Percentiles rank a stretch among this genome's conserved stretches.
phyloP scores from a whole-genome alignment of 78 protist species.

The Anaeramoeba flamelloides region DNA sequence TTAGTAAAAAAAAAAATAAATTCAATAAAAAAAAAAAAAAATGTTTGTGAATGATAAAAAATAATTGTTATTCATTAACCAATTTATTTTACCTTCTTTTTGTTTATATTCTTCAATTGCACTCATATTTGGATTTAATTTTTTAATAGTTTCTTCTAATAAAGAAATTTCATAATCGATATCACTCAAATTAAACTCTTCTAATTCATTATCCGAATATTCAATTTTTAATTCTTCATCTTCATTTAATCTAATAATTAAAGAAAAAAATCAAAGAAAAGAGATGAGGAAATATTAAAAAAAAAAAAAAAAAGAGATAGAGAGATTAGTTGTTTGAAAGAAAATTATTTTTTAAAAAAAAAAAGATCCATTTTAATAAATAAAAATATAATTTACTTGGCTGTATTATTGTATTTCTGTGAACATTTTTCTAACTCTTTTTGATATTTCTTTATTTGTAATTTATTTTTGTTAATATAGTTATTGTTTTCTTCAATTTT shows the following conservation, averaged over 20 bases:
- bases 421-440: neutral
- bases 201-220: neutral
- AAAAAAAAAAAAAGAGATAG: too few relatives aligned
- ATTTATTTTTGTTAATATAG: neutral
- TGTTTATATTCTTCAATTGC: slow-evolving; percentile 45
- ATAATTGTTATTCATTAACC: too few relatives aligned
- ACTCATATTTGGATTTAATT: slow-evolving; percentile 35
- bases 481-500: neutral
- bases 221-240: neutral
- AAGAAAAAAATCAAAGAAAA: neutral
- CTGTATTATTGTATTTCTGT: slow-evolving; percentile 4
- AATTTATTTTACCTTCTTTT: too few relatives aligned
- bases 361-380: slow-evolving; percentile 9
- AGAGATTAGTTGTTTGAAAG: too few relatives aligned
- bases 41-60: too few relatives aligned
- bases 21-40: too few relatives aligned
- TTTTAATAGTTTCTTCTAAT: slow-evolving; percentile 7
- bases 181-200: slow-evolving; percentile 9
- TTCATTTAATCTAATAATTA: neutral
- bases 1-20: too few relatives aligned
- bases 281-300: neutral
- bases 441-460: neutral
- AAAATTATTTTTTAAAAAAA: neutral
- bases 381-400: neutral
- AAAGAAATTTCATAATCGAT: slow-evolving; percentile 1